These are phyloP conservation scores for Candida smagusa DNA, from an alignment of 1,139 yeast genomes.

Conservation along the genomic window DNA sequence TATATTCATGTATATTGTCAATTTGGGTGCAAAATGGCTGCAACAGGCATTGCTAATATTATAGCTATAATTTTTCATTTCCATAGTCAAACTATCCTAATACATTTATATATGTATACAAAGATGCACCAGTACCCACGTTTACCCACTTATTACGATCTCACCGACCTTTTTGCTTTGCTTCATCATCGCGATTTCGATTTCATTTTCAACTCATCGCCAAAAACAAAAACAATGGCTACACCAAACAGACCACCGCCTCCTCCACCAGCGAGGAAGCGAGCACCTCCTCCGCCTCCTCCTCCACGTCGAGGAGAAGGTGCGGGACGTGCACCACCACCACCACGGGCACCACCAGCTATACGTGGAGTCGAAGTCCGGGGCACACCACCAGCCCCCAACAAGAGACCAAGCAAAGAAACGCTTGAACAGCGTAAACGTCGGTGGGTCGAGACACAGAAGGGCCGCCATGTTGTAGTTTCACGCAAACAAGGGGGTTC, in stretches of 20 bases:
- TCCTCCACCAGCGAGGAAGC: constrained; percentile 7
- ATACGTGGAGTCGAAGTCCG: neutral
- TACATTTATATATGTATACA: too few species aligned
- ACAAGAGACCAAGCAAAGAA: constrained; percentile 8
- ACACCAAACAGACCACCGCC: constrained; percentile 8
- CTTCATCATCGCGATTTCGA: too few species aligned
- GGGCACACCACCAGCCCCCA: constrained; percentile 13
- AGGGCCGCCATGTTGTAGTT: constrained; percentile 34
- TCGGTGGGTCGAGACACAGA: constrained; percentile 68
- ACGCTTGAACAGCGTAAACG: constrained; percentile 44
- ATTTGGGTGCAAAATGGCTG: too few species aligned
- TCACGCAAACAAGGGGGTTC: constrained; percentile 19
- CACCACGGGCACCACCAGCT: constrained; percentile 5
- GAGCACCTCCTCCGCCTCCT: constrained; percentile 19
- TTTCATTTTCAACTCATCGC: too few species aligned
- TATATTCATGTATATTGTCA: too few species aligned
- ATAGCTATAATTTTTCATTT: too few species aligned
- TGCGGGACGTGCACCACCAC: constrained; percentile 9
- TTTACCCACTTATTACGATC: too few species aligned
- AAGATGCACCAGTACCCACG: too few species aligned
- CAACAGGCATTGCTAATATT: too few species aligned
- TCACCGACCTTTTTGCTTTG: too few species aligned
- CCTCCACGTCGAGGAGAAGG: constrained; percentile 14
- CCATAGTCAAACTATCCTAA: too few species aligned
- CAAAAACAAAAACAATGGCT: constrained; percentile 5